Evolutionary conservation across 208 protist species (phyloP), one percentile per base, ranked within the genome.

Genomic region (Leishmania martiniquensis): DNA sequence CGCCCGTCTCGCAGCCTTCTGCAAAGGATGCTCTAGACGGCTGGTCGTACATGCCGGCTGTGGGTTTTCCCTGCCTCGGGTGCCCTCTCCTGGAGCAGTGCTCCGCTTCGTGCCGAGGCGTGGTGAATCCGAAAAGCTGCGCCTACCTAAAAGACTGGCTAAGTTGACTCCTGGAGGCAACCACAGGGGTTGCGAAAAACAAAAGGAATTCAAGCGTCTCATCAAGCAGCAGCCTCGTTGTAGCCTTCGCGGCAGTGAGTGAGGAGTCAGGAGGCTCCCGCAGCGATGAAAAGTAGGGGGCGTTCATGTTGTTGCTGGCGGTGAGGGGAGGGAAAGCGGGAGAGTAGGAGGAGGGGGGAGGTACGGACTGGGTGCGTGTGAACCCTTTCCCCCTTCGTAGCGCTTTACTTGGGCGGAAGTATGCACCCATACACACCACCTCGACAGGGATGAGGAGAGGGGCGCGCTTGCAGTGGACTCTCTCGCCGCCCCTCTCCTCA

Each of bases 1-100:
- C 81, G 17, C 60, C 67, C n/a, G 59, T 85, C 22, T 85, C 81
- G 72, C 76, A 72, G 45, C 81, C 76, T 6, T 81, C 77, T n/a
- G 54, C 83, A 49, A 60, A 73, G 25, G 85, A 68, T 52, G 77
- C 78, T 60, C 77, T 79, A 22, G 70, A 77, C 2, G 81, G 81
- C 54, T 93, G 90, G 89, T 67, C 82, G 47, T 93, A 91, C 77
- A 91, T 94, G 88, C 87, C 93, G 6, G 93, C 91, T 25, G 80
- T 94, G 22, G 93, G 89, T 10, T 86, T 93, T 59, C 91, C 91
- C 12, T 97, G 93, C 60, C 60, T 97, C 45, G 90, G 93, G 4
- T 97, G 93, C 66, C 85, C 91, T 20, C 90, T 90, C 76, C 84
- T 97, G 42, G 72, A 79, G 37, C 77, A 85, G 47, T 97, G 93